Evolutionary conservation across 2,329 filamentous ascomycete species (phyloP).

Genomic region (Penicillium aurantiogriseum): DNA sequence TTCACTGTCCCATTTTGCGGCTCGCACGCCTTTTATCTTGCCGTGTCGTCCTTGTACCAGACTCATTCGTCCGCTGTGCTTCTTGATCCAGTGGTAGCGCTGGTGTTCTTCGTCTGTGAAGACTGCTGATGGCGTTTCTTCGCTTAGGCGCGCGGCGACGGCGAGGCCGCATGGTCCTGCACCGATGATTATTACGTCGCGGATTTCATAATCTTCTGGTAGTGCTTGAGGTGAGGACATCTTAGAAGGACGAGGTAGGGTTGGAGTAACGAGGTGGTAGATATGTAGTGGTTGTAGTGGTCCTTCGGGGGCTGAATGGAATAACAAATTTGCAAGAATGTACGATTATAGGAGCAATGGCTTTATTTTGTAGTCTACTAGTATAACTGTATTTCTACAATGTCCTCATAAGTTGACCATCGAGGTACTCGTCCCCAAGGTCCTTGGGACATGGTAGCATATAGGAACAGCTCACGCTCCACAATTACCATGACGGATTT

Average conservation of each 20-base stretch:
- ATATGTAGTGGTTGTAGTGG: background rate
- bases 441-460: constrained; percentile 22
- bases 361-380: background rate
- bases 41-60: constrained; percentile 39
- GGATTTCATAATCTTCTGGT: constrained; percentile 18
- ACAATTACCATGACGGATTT: constrained; percentile 8
- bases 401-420: constrained; percentile 22
- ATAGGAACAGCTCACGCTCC: background rate
- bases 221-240: constrained; percentile 10
- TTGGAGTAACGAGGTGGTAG: background rate
- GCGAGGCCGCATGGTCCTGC: constrained; percentile 74
- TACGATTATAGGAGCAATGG: background rate
- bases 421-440: constrained; percentile 39
- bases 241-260: background rate
- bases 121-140: constrained; percentile 71
- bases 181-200: constrained; percentile 70
- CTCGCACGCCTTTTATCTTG: constrained; percentile 31
- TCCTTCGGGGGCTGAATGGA: background rate
- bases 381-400: constrained; percentile 10
- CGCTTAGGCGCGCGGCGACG: constrained; percentile 68
- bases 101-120: constrained; percentile 83
- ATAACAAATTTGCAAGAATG: background rate
- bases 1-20: constrained; percentile 29
- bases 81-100: constrained; percentile 74
- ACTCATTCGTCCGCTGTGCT: constrained; percentile 59